These are phyloP conservation scores for Plantago coronopus DNA, from an alignment of 305 asterid species.

Conservation along the genomic window DNA sequence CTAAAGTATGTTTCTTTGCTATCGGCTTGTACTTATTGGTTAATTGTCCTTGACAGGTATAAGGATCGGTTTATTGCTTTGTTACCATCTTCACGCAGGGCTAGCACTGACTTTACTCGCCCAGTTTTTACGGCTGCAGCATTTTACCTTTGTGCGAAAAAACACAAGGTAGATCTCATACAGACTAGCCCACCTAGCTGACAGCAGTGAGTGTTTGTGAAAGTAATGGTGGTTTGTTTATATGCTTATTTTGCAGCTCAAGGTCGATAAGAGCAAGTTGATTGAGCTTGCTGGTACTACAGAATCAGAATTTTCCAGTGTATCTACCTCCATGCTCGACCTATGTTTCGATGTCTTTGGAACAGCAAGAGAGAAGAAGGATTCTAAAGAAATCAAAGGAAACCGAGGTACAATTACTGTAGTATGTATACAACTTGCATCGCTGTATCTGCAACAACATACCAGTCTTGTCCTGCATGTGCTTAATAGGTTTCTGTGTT, in stretches of 20 bases:
- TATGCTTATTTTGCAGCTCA: constrained; percentile 50
- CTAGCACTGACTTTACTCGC: constrained; percentile 72
- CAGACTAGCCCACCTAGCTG: background rate
- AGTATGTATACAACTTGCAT: too few species aligned
- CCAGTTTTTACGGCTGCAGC: constrained; percentile 85
- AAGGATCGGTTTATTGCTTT: constrained; percentile 79
- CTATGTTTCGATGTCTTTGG: constrained; percentile 82
- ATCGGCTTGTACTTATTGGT: background rate
- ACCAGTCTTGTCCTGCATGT: background rate
- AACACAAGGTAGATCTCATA: constrained; percentile 51
- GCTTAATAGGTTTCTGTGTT: constrained; percentile 1
- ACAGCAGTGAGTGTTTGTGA: background rate
- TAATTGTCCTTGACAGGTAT: constrained; percentile 41
- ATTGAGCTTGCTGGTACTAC: constrained; percentile 86
- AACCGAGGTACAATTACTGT: constrained; percentile 58
- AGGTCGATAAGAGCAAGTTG: constrained; percentile 73
- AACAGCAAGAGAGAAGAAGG: constrained; percentile 65
- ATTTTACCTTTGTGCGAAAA: constrained; percentile 75
- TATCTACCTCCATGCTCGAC: constrained; percentile 73
- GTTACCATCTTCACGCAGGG: constrained; percentile 71
- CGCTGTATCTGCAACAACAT: too few species aligned
- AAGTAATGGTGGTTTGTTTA: constrained; percentile 9
- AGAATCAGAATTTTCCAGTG: constrained; percentile 76
- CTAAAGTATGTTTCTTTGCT: too few species aligned
- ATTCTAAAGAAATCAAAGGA: constrained; percentile 62